These are phyloP conservation scores for Gonapodya prolifera DNA, from an alignment of 192 early-diverging fungal species.

Conservation along the genomic window DNA sequence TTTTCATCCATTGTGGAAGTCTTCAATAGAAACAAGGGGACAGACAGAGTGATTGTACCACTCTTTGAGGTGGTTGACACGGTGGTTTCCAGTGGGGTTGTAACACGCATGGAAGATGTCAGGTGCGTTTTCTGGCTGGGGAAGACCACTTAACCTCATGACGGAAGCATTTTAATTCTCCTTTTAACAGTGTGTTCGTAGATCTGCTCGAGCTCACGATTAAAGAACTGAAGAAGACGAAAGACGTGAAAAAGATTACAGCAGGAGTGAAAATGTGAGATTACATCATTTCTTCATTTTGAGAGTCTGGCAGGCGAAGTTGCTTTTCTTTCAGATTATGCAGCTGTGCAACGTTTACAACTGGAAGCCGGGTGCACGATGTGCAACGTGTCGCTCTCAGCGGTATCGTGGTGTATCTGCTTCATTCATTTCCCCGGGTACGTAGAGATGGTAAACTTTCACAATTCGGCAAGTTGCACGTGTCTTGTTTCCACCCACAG, in stretches of 20 bases:
- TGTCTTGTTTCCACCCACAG: conserved; percentile 16
- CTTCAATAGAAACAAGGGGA: conserved; percentile 22
- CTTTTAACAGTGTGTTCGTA: conserved; percentile 12
- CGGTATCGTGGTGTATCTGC: conserved; percentile 40
- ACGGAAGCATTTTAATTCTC: conserved; percentile 9
- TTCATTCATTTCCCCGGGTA: conserved; percentile 66
- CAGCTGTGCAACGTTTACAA: conserved; percentile 26
- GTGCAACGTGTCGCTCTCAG: conserved; percentile 24
- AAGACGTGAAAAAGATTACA: conserved; percentile 52
- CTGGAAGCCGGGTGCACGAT: conserved; percentile 29
- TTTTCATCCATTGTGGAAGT: conserved; percentile 27
- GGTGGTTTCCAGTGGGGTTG: conserved; percentile 22
- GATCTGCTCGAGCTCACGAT: conserved; percentile 26
- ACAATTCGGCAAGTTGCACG: not conserved
- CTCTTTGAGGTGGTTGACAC: conserved; percentile 38
- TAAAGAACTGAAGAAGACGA: conserved; percentile 32
- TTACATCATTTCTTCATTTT: conserved; percentile 9
- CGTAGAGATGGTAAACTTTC: conserved; percentile 6
- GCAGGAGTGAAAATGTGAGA: conserved; percentile 50
- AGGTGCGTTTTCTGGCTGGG: conserved; percentile 2
- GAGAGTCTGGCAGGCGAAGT: not conserved
- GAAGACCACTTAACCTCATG: conserved; percentile 15
- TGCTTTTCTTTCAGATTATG: conserved; percentile 23
- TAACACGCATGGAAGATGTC: not conserved
- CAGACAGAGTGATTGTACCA: conserved; percentile 56